phyloP scores from a whole-genome alignment of 768 basidiomycete genomes.

The Leccinum aurantiacum region DNA sequence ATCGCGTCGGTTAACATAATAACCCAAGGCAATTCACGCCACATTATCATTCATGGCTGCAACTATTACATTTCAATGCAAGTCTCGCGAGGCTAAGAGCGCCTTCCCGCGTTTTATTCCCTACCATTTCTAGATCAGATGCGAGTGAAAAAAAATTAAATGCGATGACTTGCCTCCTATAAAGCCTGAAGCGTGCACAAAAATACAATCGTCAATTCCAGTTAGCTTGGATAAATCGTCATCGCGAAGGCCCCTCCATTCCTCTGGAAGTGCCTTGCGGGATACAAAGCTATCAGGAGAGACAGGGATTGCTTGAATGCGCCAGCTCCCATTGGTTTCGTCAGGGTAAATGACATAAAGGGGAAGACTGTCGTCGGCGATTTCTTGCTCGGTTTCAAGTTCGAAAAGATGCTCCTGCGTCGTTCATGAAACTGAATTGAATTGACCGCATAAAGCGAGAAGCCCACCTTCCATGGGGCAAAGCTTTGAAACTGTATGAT shows the following conservation, averaged over 20 bases:
- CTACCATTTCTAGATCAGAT: slow-evolving; percentile 38
- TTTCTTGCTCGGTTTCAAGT: slow-evolving; percentile 61
- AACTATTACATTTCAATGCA: slow-evolving; percentile 47
- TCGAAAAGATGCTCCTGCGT: slow-evolving; percentile 86
- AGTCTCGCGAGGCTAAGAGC: slow-evolving; percentile 75
- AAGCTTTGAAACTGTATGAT: slow-evolving; percentile 80
- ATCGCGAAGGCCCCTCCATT: slow-evolving; percentile 91
- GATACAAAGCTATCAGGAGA: slow-evolving; percentile 84
- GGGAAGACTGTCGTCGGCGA: slow-evolving; percentile 51
- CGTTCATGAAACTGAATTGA: slow-evolving; percentile 14
- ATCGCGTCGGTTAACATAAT: slow-evolving; percentile 7
- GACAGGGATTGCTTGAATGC: slow-evolving; percentile 88
- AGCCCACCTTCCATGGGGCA: slow-evolving; percentile 81
- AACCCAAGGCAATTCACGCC: slow-evolving; percentile 16
- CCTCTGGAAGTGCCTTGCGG: slow-evolving; percentile 88
- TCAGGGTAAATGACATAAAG: slow-evolving; percentile 92
- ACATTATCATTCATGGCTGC: slow-evolving; percentile 18
- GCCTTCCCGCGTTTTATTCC: slow-evolving; percentile 88
- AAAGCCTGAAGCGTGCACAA: slow-evolving; percentile 95
- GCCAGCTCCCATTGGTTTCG: slow-evolving; percentile 73
- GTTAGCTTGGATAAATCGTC: slow-evolving; percentile 69
- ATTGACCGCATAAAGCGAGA: not conserved
- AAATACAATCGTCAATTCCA: slow-evolving; percentile 82
- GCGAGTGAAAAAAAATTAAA: not conserved
- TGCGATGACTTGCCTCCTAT: slow-evolving; percentile 71